Evolutionary conservation across 1,139 yeast genomes (phyloP), one percentile per base, ranked within the genome.

Genomic region (Hyphopichia burtonii): DNA sequence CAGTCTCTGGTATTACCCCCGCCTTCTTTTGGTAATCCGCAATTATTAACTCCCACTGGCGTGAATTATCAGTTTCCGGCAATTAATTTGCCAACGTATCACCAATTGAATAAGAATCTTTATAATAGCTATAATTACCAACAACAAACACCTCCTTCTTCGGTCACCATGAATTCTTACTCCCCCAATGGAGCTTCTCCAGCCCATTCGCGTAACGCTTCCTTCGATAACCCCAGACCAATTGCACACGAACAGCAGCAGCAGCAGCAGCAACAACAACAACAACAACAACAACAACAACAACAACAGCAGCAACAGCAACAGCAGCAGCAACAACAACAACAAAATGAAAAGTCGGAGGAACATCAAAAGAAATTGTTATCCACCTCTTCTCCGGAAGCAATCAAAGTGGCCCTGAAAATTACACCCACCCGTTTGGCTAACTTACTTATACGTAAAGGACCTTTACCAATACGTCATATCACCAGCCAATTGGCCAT

Each of bases 381-480:
- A 37, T 83, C 91, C 33, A 88, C 96, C 1, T 84, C 90, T 38
- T 85, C 95, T 2, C 95, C 96, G 0, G 88, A 84, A 50, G 96
- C 95, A 3, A 78, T 89, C 43, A 94, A 89, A 19, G 94, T 94
- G 12, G 96, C 96, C 2, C 77, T 88, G 38, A 80, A 85, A 54
- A 91, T 90, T 25, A 89, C 96, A 0, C 88, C 96, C 2, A 79
- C 83, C 39, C 75, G 90, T 51, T 70, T 90, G 44, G 90, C 96
- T 17, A 75, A 75, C 37, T 66, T 90, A 40, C 71, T 90, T 43
- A 68, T 82, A 34, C 65, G 78, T 39, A 86, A 86, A 52, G 97
- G 97, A 3, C 96, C 97, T 1, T 68, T 89, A 48, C 96, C 97
- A 10, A 90, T 91, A 45, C 81, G 97, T 48, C 94, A 87, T 61